A percentile compares a stretch with the other conserved stretches of the same genome.
These are phyloP conservation scores for Hyphopichia burtonii DNA, from an alignment of 1,139 yeast species.

Conservation along the genomic window DNA sequence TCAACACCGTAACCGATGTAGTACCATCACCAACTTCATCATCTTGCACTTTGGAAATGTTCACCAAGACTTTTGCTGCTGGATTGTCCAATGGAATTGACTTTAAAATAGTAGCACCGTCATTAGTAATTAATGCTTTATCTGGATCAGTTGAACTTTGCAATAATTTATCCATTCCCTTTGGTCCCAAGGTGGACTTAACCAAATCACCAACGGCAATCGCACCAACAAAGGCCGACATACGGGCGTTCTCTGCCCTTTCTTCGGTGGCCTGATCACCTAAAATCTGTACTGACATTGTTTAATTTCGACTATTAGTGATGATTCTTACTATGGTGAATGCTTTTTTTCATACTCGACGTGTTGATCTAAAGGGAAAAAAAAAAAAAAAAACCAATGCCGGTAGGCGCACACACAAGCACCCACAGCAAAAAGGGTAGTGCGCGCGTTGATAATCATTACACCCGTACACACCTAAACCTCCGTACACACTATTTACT, in stretches of 20 bases:
- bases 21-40: constrained; percentile 99
- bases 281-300: constrained; percentile 82
- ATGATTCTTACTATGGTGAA: no score
- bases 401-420: no score
- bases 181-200: constrained; percentile 94
- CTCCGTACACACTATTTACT: no score
- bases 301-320: background rate
- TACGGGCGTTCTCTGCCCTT: constrained; percentile 95
- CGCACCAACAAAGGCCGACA: constrained; percentile 97
- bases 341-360: background rate
- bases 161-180: constrained; percentile 95
- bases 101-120: constrained; percentile 95
- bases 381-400: background rate
- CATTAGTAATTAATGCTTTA: constrained; percentile 83
- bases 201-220: constrained; percentile 98
- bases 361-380: background rate
- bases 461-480: background rate
- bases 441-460: no score
- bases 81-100: constrained; percentile 96
- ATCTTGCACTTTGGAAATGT: constrained; percentile 95
- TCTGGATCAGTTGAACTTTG: constrained; percentile 81
- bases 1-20: constrained; percentile 92
- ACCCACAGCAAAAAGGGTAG: no score
- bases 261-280: constrained; percentile 98
- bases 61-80: constrained; percentile 95